Percentiles rank a stretch among this genome's conserved stretches.
Conservation (phyloP, 1,139 yeast genomes). For the Eremothecium cymbalariae region DNA sequence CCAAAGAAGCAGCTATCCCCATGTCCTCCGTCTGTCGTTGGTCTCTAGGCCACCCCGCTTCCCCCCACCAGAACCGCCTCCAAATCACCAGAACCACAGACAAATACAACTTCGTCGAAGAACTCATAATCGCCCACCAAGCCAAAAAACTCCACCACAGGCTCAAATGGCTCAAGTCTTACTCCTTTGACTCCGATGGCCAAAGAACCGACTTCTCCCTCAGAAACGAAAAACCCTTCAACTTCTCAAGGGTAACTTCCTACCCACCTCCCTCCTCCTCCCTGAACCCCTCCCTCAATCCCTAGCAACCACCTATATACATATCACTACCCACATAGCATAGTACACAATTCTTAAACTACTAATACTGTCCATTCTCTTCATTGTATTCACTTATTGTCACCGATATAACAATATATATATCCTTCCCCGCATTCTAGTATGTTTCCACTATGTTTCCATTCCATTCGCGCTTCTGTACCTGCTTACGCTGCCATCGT, state of each 20-base stretch:
- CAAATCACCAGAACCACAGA: slow-evolving; percentile 50
- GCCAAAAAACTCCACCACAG: slow-evolving; percentile 57
- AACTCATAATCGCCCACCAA: slow-evolving; percentile 46
- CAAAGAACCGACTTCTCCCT: slow-evolving; percentile 48
- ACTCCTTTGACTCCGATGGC: slow-evolving; percentile 49
- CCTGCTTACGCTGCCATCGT: too few species aligned
- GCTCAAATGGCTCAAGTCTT: slow-evolving; percentile 58
- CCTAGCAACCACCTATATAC: too few species aligned
- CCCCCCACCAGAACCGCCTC: slow-evolving; percentile 43
- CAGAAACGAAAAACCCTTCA: slow-evolving; percentile 67
- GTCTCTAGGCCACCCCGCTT: slow-evolving; percentile 41
- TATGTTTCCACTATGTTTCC: too few species aligned
- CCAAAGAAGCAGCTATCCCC: slow-evolving; percentile 27
- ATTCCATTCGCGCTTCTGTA: too few species aligned
- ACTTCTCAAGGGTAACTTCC: slow-evolving; percentile 55
- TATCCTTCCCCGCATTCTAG: too few species aligned
- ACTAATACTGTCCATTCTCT: too few species aligned
- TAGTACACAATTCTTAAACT: too few species aligned
- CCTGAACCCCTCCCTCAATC: too few species aligned
- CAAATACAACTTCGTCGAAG: slow-evolving; percentile 56
- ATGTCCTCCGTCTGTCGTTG: slow-evolving; percentile 43
- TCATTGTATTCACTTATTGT: too few species aligned
- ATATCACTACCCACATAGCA: too few species aligned
- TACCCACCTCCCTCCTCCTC: too few species aligned
- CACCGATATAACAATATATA: too few species aligned